Conservation (phyloP, 2,329 filamentous ascomycete species). For the Alternaria tenuissima region DNA sequence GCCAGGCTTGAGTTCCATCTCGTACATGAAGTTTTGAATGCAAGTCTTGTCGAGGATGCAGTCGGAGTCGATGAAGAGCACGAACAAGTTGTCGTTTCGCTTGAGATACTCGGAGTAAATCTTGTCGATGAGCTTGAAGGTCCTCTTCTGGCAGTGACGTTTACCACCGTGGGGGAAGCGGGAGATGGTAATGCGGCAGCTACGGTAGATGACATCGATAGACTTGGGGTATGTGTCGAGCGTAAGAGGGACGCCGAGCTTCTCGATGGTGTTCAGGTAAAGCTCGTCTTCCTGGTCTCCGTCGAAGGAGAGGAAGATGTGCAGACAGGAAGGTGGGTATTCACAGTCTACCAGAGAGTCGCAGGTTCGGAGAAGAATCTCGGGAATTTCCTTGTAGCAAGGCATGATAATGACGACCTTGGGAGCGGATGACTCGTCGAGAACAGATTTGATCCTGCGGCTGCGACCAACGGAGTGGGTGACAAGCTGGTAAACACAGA, state of each 20-base stretch:
- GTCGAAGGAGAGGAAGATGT: slow-evolving; percentile 95
- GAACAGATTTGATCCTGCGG: slow-evolving; percentile 81
- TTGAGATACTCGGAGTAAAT: slow-evolving; percentile 88
- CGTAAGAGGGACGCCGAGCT: slow-evolving; percentile 80
- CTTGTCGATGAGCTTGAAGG: slow-evolving; percentile 91
- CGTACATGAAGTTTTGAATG: slow-evolving; percentile 96
- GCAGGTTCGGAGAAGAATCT: slow-evolving; percentile 82
- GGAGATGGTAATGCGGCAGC: slow-evolving; percentile 86
- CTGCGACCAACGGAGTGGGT: slow-evolving; percentile 84
- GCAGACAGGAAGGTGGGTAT: slow-evolving; percentile 89
- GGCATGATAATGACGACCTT: slow-evolving; percentile 98
- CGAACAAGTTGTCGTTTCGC: slow-evolving; percentile 89
- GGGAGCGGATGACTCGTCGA: slow-evolving; percentile 85
- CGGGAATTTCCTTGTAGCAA: slow-evolving; percentile 90
- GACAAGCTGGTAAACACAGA: slow-evolving; percentile 90
- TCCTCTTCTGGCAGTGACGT: slow-evolving; percentile 89
- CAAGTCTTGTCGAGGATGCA: slow-evolving; percentile 92
- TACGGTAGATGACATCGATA: slow-evolving; percentile 87
- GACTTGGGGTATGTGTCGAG: slow-evolving; percentile 83
- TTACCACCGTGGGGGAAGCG: slow-evolving; percentile 94
- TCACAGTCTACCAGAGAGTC: slow-evolving; percentile 94
- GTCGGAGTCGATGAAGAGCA: slow-evolving; percentile 97
- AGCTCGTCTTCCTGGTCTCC: slow-evolving; percentile 88
- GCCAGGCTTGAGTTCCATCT: slow-evolving; percentile 96
- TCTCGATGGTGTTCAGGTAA: slow-evolving; percentile 85